Conservation (phyloP, 163 green algal genomes). For the Coccomyxa subellipsoidea region DNA sequence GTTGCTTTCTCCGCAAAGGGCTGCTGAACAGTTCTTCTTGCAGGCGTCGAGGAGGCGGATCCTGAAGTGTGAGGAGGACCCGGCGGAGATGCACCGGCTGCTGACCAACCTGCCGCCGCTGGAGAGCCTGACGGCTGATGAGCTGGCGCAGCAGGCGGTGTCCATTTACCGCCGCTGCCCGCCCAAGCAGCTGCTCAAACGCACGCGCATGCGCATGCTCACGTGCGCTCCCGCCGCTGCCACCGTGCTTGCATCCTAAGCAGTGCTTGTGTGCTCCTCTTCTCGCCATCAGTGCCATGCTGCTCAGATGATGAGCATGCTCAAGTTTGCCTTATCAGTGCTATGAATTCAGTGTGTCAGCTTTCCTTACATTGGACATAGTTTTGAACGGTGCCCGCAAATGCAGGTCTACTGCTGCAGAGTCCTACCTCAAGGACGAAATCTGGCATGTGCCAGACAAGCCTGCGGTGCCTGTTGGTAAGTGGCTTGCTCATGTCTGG, state of each 20-base stretch:
- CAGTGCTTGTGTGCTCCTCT: too few species aligned
- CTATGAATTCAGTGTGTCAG: too few species aligned
- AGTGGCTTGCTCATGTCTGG: not conserved
- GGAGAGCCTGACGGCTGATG: slow-evolving; percentile 30
- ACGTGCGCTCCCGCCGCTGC: not conserved
- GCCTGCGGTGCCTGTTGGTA: not conserved
- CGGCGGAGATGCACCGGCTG: slow-evolving; percentile 61
- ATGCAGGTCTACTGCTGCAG: slow-evolving; percentile 8
- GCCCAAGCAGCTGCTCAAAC: slow-evolving; percentile 15
- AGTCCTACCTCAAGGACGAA: slow-evolving; percentile 13
- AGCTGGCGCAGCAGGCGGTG: slow-evolving; percentile 40
- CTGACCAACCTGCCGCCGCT: slow-evolving; percentile 63
- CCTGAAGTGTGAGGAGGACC: slow-evolving; percentile 50
- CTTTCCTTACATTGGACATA: too few species aligned
- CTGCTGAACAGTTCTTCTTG: too few species aligned
- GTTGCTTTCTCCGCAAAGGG: too few species aligned
- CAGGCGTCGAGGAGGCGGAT: slow-evolving; percentile 43
- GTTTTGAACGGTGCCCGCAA: not conserved
- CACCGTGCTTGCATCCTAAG: too few species aligned
- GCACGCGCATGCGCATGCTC: not conserved
- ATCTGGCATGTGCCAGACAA: slow-evolving; percentile 25
- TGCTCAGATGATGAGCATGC: too few species aligned
- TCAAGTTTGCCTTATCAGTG: too few species aligned
- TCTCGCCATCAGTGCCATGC: too few species aligned
- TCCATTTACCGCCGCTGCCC: slow-evolving; percentile 26